These are phyloP conservation scores for Azolla pinnata DNA, from an alignment of 75 land plant genomes.

Conservation along the genomic window DNA sequence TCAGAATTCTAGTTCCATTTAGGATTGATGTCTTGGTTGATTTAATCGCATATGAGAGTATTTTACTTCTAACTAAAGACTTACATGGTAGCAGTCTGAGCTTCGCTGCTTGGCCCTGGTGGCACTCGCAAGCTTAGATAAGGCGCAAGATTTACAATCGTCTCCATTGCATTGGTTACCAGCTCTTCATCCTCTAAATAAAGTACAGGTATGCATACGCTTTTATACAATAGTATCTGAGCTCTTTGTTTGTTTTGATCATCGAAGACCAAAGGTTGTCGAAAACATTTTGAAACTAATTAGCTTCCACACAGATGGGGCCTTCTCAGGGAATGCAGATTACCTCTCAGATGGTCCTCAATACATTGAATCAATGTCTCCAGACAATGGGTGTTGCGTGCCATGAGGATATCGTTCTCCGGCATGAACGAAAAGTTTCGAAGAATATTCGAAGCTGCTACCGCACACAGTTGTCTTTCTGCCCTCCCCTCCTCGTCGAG, in stretches of 20 bases:
- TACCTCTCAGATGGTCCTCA: conserved; percentile 74
- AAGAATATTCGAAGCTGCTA: conserved; percentile 91
- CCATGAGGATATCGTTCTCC: conserved; percentile 83
- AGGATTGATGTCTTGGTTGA: no score
- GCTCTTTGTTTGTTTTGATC: no score
- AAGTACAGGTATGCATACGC: no score
- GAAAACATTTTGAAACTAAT: no score
- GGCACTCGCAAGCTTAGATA: conserved; percentile 70
- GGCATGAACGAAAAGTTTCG: conserved; percentile 99
- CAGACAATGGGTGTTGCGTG: conserved; percentile 81
- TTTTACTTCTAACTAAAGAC: not conserved
- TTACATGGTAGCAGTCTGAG: conserved; percentile 1
- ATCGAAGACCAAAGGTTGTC: no score
- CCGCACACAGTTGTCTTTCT: conserved; percentile 83
- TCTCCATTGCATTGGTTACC: conserved; percentile 89
- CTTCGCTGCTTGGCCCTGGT: conserved; percentile 4
- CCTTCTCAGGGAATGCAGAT: no score
- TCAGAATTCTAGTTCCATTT: no score
- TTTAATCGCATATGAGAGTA: not conserved
- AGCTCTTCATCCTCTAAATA: conserved; percentile 92
- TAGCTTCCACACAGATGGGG: no score
- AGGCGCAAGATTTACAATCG: conserved; percentile 77
- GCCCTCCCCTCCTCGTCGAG: conserved; percentile 85
- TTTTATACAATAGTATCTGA: no score
- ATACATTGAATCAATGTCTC: conserved; percentile 80